These are phyloP conservation scores for Melastoma malabathricum DNA, from an alignment of 345 rosid species.

Conservation along the genomic window DNA sequence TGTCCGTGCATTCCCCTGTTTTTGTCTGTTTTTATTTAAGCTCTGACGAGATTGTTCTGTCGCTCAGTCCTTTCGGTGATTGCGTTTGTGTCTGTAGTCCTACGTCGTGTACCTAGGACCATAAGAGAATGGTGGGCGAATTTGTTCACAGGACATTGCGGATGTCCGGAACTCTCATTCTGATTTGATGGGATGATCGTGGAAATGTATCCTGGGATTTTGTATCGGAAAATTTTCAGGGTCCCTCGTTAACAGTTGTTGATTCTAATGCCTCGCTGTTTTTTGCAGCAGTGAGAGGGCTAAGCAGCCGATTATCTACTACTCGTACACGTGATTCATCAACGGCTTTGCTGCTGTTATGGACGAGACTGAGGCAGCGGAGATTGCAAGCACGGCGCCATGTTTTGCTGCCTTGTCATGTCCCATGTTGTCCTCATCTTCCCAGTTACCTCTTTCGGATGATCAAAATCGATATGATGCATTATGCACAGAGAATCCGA, in stretches of 20 bases:
- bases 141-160: constrained; percentile 3
- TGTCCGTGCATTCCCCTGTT: constrained; percentile 17
- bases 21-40: constrained; percentile 10
- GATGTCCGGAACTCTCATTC: constrained; percentile 14
- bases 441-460: background rate
- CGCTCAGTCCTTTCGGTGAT: background rate
- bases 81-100: constrained; percentile 7
- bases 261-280: no score
- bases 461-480: background rate
- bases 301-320: constrained; percentile 39
- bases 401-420: background rate
- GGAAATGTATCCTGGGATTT: constrained; percentile 14
- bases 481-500: constrained; percentile 17
- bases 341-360: constrained; percentile 63
- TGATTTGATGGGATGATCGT: constrained; percentile 16
- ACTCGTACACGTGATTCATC: constrained; percentile 40
- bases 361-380: constrained; percentile 40
- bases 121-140: constrained; percentile 7
- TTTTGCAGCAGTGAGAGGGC: constrained; percentile 33
- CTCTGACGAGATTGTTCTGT: background rate
- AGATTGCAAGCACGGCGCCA: constrained; percentile 32
- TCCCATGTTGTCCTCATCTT: background rate
- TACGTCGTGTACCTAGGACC: constrained; percentile 29
- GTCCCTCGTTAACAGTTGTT: background rate
- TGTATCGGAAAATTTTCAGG: background rate